Evolutionary conservation across 257 asterid species (phyloP), one percentile per base, ranked within the genome.

Genomic region (Knoxia roxburghii): DNA sequence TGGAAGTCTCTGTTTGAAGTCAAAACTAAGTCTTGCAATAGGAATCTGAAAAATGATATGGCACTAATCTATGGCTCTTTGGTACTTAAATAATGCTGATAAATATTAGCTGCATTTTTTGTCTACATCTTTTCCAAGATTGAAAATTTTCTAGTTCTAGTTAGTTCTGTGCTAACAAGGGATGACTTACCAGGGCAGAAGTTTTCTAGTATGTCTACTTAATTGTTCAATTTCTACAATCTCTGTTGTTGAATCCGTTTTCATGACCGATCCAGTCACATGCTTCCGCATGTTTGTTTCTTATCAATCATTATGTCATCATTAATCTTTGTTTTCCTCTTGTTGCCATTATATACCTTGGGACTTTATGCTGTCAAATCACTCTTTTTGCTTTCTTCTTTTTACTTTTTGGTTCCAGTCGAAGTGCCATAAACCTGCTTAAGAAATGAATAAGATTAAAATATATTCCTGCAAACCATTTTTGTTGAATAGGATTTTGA

Each of bases 11-110:
- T 23, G 5, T 4, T 11, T 20, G 12, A 51, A 70, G 62, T 70
- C 74, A 48, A 60, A 49, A 26, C 20, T 55, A 12, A 27, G 24
- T 70, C 40, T 20, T 40, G 51, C 30, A n/a, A n/a, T n/a, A n/a
- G n/a, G n/a, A n/a, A n/a, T n/a, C n/a, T n/a, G n/a, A n/a, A n/a
- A n/a, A n/a, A n/a, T n/a, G n/a, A n/a, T n/a, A n/a, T n/a, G n/a
- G n/a, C n/a, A n/a, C n/a, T 37, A 4, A 37, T 3, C 41, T 9
- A 37, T 37, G 9, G 6, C 41, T 37, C 9, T 37, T 37, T 37
- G 41, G 41, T 9, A 37, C 41, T 37, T 4, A 37, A 37, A 37
- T 4, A 37, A 9, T 37, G 41, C 41, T 3, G 41, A 37, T 9
- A 37, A 37, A 37, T 37, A 3, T 37, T 37, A 37, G 4, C 41